Evolutionary conservation across 1,284 basidiomycete species (phyloP).

Genomic region (Moesziomyces sp.): DNA sequence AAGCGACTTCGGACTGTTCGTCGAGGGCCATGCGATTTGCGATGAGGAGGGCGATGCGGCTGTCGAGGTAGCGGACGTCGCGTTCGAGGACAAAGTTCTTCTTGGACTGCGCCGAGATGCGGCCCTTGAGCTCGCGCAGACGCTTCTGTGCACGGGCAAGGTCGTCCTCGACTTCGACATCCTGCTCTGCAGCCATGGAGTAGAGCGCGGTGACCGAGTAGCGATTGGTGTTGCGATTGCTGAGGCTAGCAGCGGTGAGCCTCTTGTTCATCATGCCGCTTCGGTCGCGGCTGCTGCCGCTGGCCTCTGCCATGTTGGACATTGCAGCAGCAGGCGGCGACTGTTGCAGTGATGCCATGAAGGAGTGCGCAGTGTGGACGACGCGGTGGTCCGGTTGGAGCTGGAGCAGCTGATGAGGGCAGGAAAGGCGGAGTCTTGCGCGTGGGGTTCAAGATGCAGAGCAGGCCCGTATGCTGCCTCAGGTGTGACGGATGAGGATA

Average conservation of each 20-base stretch:
- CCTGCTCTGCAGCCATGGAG: slow-evolving; percentile 97
- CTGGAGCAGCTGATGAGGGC: too few species aligned
- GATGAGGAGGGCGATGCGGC: slow-evolving; percentile 94
- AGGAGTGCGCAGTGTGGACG: too few species aligned
- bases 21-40: slow-evolving; percentile 97
- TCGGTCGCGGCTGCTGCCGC: slow-evolving; percentile 37
- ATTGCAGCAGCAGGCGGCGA: slow-evolving; percentile 15
- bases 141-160: slow-evolving; percentile 94
- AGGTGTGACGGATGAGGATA: too few species aligned
- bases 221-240: slow-evolving; percentile 84
- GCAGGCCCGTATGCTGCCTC: too few species aligned
- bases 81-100: slow-evolving; percentile 99
- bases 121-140: slow-evolving; percentile 92
- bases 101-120: slow-evolving; percentile 97
- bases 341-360: slow-evolving; percentile 44
- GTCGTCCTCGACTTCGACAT: slow-evolving; percentile 98
- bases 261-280: slow-evolving; percentile 43
- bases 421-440: too few species aligned
- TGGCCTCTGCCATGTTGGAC: slow-evolving; percentile 30
- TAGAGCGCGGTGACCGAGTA: slow-evolving; percentile 96
- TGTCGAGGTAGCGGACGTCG: slow-evolving; percentile 97
- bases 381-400: too few species aligned
- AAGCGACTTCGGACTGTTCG: slow-evolving; percentile 75
- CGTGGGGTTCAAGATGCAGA: too few species aligned
- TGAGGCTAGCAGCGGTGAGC: slow-evolving; percentile 48